phyloP scores from a whole-genome alignment of 2,329 filamentous ascomycete species.

The Talaromyces islandicus region DNA sequence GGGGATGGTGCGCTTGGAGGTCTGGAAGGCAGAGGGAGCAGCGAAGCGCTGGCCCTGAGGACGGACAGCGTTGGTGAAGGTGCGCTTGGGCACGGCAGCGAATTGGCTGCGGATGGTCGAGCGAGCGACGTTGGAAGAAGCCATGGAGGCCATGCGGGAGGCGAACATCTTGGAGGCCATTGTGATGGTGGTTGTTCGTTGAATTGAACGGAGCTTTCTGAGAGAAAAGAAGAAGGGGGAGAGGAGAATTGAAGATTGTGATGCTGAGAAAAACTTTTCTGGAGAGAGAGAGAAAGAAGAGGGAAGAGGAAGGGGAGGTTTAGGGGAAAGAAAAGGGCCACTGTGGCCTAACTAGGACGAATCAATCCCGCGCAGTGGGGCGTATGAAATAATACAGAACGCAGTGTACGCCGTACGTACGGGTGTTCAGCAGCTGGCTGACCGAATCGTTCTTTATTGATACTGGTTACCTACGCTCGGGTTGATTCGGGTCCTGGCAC shows the following conservation, averaged over 20 bases:
- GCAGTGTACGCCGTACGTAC: too few species aligned
- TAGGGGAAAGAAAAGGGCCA: conserved; percentile 21
- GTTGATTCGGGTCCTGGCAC: conserved; percentile 6
- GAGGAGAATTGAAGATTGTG: conserved; percentile 23
- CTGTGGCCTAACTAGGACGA: conserved; percentile 5
- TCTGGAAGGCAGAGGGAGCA: conserved; percentile 55
- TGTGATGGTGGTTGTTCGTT: conserved; percentile 47
- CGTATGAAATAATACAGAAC: neutral
- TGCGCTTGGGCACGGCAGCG: conserved; percentile 65
- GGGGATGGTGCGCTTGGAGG: conserved; percentile 68
- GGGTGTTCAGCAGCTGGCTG: too few species aligned
- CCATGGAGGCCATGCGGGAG: conserved; percentile 65
- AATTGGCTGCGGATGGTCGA: conserved; percentile 63
- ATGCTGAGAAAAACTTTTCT: conserved; percentile 13
- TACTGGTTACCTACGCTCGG: neutral
- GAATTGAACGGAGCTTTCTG: conserved; percentile 37
- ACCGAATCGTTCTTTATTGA: neutral
- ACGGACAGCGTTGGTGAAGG: conserved; percentile 49
- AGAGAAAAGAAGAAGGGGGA: conserved; percentile 20
- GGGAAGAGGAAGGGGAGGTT: conserved; percentile 18
- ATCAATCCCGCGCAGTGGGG: neutral
- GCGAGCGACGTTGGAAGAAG: conserved; percentile 68
- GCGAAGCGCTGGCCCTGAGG: conserved; percentile 28
- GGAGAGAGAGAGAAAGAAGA: conserved; percentile 16
- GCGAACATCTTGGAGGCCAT: conserved; percentile 77